Evolutionary conservation across 768 basidiomycete genomes (phyloP).

Genomic region (Dentipellis sp.): DNA sequence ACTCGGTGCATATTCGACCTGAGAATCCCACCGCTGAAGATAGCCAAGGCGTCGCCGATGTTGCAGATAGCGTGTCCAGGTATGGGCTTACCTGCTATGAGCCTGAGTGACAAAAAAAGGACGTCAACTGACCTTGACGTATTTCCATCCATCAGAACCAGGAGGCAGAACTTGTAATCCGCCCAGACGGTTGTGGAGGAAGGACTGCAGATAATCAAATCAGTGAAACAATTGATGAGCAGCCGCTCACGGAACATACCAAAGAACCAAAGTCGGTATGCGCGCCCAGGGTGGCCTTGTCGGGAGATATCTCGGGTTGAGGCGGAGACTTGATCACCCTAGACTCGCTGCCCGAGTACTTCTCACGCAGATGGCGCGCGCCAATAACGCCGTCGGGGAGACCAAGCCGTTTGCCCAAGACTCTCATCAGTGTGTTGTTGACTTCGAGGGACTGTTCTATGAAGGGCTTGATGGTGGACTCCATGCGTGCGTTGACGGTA

Average conservation of each 20-base stretch:
- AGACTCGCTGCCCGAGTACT: slow-evolving; percentile 17
- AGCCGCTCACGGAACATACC: slow-evolving; percentile 25
- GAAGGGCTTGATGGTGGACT: slow-evolving; percentile 13
- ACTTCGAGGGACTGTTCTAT: slow-evolving; percentile 16
- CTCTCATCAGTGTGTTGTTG: slow-evolving; percentile 15
- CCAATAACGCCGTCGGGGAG: slow-evolving; percentile 17
- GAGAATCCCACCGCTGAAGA: slow-evolving; percentile 23
- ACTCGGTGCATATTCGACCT: slow-evolving; percentile 42
- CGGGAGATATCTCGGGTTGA: neutral
- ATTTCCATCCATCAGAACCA: slow-evolving; percentile 54
- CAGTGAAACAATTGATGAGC: neutral
- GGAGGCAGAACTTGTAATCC: slow-evolving; percentile 63
- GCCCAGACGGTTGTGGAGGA: slow-evolving; percentile 60
- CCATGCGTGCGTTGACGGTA: slow-evolving; percentile 16
- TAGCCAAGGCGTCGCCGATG: slow-evolving; percentile 23
- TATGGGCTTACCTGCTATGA: slow-evolving; percentile 12
- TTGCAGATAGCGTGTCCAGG: slow-evolving; percentile 26
- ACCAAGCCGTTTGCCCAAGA: slow-evolving; percentile 16
- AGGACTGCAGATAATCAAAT: slow-evolving; percentile 19
- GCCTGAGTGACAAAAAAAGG: neutral
- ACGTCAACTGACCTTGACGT: slow-evolving; percentile 38
- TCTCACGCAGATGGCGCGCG: slow-evolving; percentile 19
- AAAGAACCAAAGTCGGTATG: slow-evolving; percentile 12
- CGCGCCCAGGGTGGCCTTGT: slow-evolving; percentile 3
- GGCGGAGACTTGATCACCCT: slow-evolving; percentile 17